phyloP scores from a whole-genome alignment of 176 grass and related monocot species.

The Luzula sylvatica region DNA sequence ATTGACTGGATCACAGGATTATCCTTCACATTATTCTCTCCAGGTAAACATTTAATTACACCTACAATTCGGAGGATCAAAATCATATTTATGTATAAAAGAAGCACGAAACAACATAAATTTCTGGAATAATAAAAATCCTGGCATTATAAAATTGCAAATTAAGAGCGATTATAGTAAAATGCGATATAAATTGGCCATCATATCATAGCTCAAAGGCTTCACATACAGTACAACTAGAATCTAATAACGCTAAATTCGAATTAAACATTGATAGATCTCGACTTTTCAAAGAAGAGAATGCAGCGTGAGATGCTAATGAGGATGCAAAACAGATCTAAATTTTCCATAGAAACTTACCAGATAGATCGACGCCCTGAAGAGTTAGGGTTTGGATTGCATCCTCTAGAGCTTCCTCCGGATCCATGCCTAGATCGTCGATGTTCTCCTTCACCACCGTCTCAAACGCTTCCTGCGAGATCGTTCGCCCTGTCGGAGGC shows the following conservation, averaged over 20 bases:
- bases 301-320: no score
- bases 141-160: no score
- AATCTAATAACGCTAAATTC: no score
- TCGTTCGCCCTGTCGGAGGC: slow-evolving; percentile 39
- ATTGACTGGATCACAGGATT: slow-evolving; percentile 59
- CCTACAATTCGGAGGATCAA: slow-evolving; percentile 30
- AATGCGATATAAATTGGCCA: no score
- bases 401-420: slow-evolving; percentile 77
- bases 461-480: slow-evolving; percentile 92
- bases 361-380: slow-evolving; percentile 75
- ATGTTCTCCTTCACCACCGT: slow-evolving; percentile 84
- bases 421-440: slow-evolving; percentile 93
- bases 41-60: slow-evolving; percentile 64
- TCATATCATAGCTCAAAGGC: no score
- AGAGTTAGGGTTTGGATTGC: slow-evolving; percentile 77
- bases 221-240: no score
- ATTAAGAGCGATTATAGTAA: no score
- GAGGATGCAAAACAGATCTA: background rate
- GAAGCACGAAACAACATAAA: background rate
- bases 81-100: background rate
- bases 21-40: slow-evolving; percentile 35
- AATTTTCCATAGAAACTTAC: slow-evolving; percentile 26
- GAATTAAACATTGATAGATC: no score
- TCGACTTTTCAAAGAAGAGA: no score
- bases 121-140: background rate